phyloP scores from a whole-genome alignment of 495 filamentous ascomycete genomes.

The Xylaria palmicola region DNA sequence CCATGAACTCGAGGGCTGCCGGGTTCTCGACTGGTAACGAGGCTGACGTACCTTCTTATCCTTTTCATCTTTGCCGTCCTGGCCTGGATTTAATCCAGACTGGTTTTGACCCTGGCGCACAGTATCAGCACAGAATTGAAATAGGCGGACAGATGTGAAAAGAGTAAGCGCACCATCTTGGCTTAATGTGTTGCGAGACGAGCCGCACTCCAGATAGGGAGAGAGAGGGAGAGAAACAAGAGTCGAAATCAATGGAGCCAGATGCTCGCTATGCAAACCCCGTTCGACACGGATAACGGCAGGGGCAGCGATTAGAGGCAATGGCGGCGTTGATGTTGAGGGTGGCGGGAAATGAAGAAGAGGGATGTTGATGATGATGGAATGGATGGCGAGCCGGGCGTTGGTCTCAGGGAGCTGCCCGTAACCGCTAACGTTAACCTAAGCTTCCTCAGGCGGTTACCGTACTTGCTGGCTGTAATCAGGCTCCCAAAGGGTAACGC shows the following conservation, averaged over 20 bases:
- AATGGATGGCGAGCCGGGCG: background rate
- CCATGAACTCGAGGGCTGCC: conserved; percentile 1
- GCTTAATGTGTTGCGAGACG: conserved; percentile 11
- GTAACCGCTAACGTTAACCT: background rate
- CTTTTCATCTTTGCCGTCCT: conserved; percentile 81
- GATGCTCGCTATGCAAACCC: background rate
- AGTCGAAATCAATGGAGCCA: background rate
- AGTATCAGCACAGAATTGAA: conserved; percentile 14
- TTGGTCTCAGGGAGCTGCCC: too few species aligned
- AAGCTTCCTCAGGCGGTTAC: background rate
- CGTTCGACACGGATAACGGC: background rate
- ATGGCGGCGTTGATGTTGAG: background rate
- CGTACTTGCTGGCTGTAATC: conserved; percentile 11
- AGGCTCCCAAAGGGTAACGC: conserved; percentile 30
- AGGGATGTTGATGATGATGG: background rate
- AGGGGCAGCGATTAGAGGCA: background rate
- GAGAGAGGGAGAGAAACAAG: background rate
- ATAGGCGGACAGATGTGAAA: background rate
- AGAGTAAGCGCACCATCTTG: conserved; percentile 26
- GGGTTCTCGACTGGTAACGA: background rate
- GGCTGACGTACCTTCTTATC: conserved; percentile 78
- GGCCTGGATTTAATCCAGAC: conserved; percentile 77
- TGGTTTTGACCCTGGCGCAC: conserved; percentile 72
- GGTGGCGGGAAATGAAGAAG: background rate
- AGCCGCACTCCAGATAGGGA: background rate